Evolutionary conservation across 805 yeast species (phyloP).

Genomic region (Candida ascalaphidarum): DNA sequence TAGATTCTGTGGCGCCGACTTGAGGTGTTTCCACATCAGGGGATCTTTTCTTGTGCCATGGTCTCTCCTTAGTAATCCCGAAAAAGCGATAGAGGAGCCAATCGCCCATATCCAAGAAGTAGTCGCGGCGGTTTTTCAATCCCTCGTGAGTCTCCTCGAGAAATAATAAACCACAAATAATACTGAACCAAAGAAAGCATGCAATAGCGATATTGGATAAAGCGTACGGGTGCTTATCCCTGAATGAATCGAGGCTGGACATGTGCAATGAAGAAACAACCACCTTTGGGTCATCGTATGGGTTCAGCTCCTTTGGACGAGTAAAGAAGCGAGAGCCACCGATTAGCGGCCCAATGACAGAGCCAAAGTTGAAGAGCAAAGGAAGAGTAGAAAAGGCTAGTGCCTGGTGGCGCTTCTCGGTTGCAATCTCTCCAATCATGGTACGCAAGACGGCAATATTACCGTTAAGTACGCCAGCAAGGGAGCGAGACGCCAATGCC

Average conservation of each 20-base stretch:
- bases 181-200: conserved; percentile 14
- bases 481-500: conserved; percentile 19
- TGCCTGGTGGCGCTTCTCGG: conserved; percentile 20
- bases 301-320: conserved; percentile 12
- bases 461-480: conserved; percentile 21
- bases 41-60: conserved; percentile 19
- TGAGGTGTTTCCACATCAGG: too few relatives aligned
- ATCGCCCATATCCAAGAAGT: conserved; percentile 32
- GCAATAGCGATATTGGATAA: conserved; percentile 29
- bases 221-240: conserved; percentile 27
- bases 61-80: conserved; percentile 18
- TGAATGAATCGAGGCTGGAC: conserved; percentile 16
- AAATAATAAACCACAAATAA: conserved; percentile 23
- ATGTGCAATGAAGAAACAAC: neutral
- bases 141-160: conserved; percentile 28
- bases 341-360: conserved; percentile 22
- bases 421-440: conserved; percentile 22
- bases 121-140: conserved; percentile 14
- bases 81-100: conserved; percentile 10
- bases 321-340: conserved; percentile 22
- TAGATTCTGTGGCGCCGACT: too few relatives aligned
- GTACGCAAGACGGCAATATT: conserved; percentile 24
- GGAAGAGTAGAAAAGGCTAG: conserved; percentile 23
- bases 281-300: conserved; percentile 1
- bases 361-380: conserved; percentile 22